Percentiles rank a stretch among this genome's conserved stretches.
Evolutionary conservation across 306 rosid genomes (phyloP).

Genomic region (Sesbania bispinosa): DNA sequence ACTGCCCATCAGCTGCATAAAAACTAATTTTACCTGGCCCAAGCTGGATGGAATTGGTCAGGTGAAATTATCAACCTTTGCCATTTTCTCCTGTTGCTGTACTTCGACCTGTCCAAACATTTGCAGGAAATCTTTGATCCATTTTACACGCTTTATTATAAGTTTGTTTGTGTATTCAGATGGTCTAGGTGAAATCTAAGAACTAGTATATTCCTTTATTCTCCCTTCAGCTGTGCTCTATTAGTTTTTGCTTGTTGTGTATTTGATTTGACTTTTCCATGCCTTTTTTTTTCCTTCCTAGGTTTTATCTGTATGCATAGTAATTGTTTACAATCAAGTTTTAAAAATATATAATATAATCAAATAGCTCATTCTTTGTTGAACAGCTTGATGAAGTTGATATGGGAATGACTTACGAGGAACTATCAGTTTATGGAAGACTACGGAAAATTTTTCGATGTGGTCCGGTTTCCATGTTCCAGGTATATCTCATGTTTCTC

Average conservation of each 20-base stretch:
- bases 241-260: conserved; percentile 10
- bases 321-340: neutral
- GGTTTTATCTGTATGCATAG: neutral
- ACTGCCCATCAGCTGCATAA: neutral
- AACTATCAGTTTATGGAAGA: conserved; percentile 90
- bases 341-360: neutral
- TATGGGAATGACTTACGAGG: conserved; percentile 98
- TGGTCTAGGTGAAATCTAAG: conserved; percentile 6
- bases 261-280: conserved; percentile 16
- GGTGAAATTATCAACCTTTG: neutral
- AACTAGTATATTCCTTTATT: conserved; percentile 9
- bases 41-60: neutral
- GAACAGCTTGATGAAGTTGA: conserved; percentile 90
- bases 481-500: conserved; percentile 45
- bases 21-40: neutral
- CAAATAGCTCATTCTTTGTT: conserved; percentile 24
- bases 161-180: neutral
- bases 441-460: conserved; percentile 81
- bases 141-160: neutral
- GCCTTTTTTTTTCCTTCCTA: neutral
- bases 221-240: neutral
- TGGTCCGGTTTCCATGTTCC: conserved; percentile 94
- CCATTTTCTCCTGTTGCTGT: neutral
- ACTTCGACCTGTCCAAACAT: neutral
- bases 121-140: neutral